Evolutionary conservation across 176 grass and related monocot genomes (phyloP), one percentile per base, ranked within the genome.

Genomic region (Juncus inflexus): DNA sequence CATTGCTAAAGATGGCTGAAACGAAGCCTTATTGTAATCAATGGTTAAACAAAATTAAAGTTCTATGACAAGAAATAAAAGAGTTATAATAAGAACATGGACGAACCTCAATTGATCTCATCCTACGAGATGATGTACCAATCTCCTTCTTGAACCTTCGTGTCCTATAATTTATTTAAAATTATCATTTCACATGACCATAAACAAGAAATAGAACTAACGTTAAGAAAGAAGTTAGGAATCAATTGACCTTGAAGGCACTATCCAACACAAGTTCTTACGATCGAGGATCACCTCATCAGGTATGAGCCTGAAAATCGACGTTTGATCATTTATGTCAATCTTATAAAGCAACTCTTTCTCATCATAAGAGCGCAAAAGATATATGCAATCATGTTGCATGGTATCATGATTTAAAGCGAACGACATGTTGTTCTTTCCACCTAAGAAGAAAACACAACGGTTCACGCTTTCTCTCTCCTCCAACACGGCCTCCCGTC

Each of bases 271-370:
- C 37, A 52, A 39, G 11, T 38, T 68, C 35, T 68, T 68, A 6
- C 19, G 37, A 47, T 35, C 65, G 12, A 37, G 12, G 52, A 15
- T 45, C n/a, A n/a, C 10, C 28, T 68, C 65, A 37, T 5, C 4
- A 68, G 37, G 49, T 68, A 68, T 47, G 15, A 68, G 35, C n/a
- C 52, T 68, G 37, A 50, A 68, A 15, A 35, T 68, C 43, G 5
- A 52, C 1, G 43, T 68, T 39, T 68, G 49, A 68, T 68, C 45
- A 15, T 68, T n/a, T 45, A 68, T 37, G 37, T 35, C 37, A 37
- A 68, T 68, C 10, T 36, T 68, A 55, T 54, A 68, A 5, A 54
- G 50, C 15, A 47, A 52, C 50, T n/a, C 0, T 12, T 35, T 9
- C 1, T 68, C 65, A 1, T 68, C 12, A 0, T 7, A 14, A 3